A percentile compares a stretch with the other conserved stretches of the same genome.
These are phyloP conservation scores for Skeletonema costatum DNA, from an alignment of 108 stramenopile genomes.

Conservation along the genomic window DNA sequence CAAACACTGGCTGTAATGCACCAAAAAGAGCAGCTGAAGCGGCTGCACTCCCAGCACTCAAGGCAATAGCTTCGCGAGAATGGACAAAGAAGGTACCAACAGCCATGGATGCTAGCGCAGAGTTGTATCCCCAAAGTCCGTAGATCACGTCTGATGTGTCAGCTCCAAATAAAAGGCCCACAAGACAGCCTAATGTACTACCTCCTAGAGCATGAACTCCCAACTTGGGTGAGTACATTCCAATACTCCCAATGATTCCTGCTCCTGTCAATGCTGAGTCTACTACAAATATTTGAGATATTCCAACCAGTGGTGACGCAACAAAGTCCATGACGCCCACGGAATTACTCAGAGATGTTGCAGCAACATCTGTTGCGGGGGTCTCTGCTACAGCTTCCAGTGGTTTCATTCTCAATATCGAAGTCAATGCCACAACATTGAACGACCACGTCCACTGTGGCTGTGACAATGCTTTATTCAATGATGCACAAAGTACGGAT, in stretches of 20 bases:
- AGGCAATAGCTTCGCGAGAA: conserved; percentile 46
- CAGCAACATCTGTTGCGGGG: background rate
- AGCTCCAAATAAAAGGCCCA: conserved; percentile 52
- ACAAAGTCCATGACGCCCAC: conserved; percentile 5
- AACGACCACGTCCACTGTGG: conserved; percentile 87
- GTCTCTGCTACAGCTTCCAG: conserved; percentile 23
- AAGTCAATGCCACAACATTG: conserved; percentile 69
- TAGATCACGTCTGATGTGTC: conserved; percentile 51
- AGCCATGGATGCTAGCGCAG: conserved; percentile 73
- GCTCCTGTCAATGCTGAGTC: conserved; percentile 65
- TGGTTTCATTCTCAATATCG: conserved; percentile 59
- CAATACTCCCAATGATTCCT: conserved; percentile 43
- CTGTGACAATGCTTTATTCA: conserved; percentile 52
- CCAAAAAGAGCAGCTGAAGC: conserved; percentile 75
- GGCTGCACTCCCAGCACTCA: conserved; percentile 67
- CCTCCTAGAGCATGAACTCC: conserved; percentile 71
- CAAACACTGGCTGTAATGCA: conserved; percentile 65
- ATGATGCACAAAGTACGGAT: conserved; percentile 58
- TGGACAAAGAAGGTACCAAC: conserved; percentile 80
- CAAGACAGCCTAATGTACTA: conserved; percentile 47
- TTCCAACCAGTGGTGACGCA: conserved; percentile 61
- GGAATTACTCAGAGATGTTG: conserved; percentile 7
- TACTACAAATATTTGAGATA: conserved; percentile 88
- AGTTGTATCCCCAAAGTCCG: conserved; percentile 81
- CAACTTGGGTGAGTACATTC: conserved; percentile 58